Evolutionary conservation across 768 basidiomycete genomes (phyloP).

Genomic region (Kwoniella sp.): DNA sequence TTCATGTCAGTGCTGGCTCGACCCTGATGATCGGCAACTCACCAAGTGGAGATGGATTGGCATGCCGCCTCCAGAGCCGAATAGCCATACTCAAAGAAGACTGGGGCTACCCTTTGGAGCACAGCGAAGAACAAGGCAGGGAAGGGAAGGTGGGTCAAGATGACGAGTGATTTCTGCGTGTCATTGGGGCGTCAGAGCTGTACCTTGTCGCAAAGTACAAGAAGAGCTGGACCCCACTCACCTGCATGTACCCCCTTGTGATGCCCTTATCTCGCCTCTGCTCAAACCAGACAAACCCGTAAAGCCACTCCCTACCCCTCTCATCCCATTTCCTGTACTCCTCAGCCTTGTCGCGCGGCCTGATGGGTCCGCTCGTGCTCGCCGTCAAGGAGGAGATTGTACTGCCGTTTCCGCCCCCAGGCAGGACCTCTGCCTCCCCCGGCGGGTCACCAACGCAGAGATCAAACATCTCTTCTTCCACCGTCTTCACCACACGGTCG

Average conservation of each 20-base stretch:
- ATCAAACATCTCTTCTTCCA: constrained; percentile 18
- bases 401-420: constrained; percentile 6
- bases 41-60: constrained; percentile 81
- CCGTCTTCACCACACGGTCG: constrained; percentile 19
- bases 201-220: background rate
- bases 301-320: constrained; percentile 48
- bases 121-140: constrained; percentile 72
- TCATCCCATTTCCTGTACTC: constrained; percentile 50
- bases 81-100: constrained; percentile 61
- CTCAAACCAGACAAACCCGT: constrained; percentile 51
- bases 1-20: constrained; percentile 26
- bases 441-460: constrained; percentile 11
- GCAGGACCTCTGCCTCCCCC: constrained; percentile 8
- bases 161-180: constrained; percentile 68
- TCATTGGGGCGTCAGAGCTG: background rate
- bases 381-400: background rate
- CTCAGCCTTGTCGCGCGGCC: constrained; percentile 31
- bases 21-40: constrained; percentile 43
- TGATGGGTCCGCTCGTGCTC: constrained; percentile 17
- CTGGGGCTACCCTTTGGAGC: constrained; percentile 67
- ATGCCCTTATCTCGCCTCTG: constrained; percentile 45
- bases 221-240: constrained; percentile 16
- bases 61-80: constrained; percentile 82
- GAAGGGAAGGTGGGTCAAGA: constrained; percentile 73
- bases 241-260: constrained; percentile 50